Conservation (phyloP, 768 basidiomycete species). For the Mycena galericulata region DNA sequence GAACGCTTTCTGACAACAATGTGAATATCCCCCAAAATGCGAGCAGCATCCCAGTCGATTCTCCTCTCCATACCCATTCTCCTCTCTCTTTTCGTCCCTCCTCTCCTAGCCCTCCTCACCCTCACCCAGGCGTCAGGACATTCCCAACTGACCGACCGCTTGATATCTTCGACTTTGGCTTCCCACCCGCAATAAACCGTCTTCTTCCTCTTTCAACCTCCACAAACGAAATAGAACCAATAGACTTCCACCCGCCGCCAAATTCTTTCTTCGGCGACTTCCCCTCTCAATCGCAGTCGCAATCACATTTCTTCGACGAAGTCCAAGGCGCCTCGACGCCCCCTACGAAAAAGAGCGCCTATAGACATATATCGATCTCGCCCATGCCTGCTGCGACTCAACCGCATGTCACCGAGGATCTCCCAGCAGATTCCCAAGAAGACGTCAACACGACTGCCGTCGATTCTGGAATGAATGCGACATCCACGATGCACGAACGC, state of each 20-base stretch:
- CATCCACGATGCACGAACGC: conserved; percentile 11
- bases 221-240: conserved; percentile 34
- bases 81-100: conserved; percentile 34
- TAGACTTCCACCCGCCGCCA: conserved; percentile 39
- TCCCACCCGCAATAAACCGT: conserved; percentile 22
- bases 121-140: conserved; percentile 18
- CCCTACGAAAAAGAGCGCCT: conserved; percentile 15
- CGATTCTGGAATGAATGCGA: conserved; percentile 8
- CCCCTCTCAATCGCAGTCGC: too few species aligned
- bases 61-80: conserved; percentile 28
- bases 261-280: conserved; percentile 39
- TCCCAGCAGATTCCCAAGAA: conserved; percentile 21
- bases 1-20: conserved; percentile 51
- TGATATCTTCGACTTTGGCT: conserved; percentile 19
- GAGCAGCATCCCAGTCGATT: conserved; percentile 23
- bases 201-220: conserved; percentile 26
- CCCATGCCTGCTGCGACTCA: conserved; percentile 24
- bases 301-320: conserved; percentile 31
- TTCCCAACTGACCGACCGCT: conserved; percentile 9
- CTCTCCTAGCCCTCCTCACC: conserved; percentile 35
- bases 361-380: conserved; percentile 1
- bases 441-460: conserved; percentile 11
- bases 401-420: conserved; percentile 25
- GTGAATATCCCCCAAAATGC: conserved; percentile 35
- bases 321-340: conserved; percentile 30